Evolutionary conservation across 768 basidiomycete genomes (phyloP).

Genomic region (Sutorius australiensis): DNA sequence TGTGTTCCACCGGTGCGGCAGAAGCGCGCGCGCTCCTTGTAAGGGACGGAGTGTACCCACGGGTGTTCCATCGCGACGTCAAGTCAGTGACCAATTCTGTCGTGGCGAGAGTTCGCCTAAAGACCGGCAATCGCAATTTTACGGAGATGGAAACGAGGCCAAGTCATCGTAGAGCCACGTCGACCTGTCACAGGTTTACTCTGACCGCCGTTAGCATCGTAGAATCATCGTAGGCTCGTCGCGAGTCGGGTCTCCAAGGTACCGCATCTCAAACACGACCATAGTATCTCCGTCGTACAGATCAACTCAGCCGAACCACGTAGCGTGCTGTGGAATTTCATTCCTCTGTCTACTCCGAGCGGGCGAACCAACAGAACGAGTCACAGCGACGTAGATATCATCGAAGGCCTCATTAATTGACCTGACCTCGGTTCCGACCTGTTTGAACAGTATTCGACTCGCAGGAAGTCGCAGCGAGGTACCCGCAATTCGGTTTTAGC

Average conservation of each 20-base stretch:
- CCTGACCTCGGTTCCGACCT: too few relatives aligned
- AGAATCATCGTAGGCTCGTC: too few relatives aligned
- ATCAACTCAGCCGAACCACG: background rate
- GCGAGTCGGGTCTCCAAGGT: background rate
- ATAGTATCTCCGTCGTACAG: background rate
- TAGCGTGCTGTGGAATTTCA: background rate
- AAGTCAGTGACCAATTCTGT: background rate
- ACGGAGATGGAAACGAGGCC: background rate
- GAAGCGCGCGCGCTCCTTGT: background rate
- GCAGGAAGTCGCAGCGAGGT: background rate
- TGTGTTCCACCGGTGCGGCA: background rate
- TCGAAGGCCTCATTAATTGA: background rate
- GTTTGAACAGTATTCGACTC: background rate
- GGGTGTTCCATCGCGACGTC: constrained; percentile 13
- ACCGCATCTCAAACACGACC: background rate
- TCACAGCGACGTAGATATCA: too few relatives aligned
- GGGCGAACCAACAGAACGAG: too few relatives aligned
- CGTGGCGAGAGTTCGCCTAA: background rate
- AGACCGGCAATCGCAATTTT: background rate
- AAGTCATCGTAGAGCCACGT: background rate
- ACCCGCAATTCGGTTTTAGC: background rate
- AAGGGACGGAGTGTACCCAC: constrained; percentile 14
- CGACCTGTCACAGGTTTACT: background rate
- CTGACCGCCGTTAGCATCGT: background rate
- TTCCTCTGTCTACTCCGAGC: too few relatives aligned